phyloP scores from a whole-genome alignment of 2,329 filamentous ascomycete species.

The Daldinia sp. region DNA sequence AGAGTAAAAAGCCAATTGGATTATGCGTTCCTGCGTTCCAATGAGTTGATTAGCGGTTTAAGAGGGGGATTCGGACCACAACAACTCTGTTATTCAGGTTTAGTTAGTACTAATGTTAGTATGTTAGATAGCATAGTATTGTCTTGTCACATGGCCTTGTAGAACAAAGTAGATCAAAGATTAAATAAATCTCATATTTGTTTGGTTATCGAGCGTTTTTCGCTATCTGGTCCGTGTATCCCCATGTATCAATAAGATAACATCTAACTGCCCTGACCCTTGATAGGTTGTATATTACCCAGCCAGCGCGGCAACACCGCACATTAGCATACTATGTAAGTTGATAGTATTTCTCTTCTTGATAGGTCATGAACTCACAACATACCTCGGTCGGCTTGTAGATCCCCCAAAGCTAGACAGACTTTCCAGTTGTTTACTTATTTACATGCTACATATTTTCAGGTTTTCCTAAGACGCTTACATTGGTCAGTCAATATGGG shows the following conservation, averaged over 20 bases:
- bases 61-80: slow-evolving; percentile 2
- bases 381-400: slow-evolving; percentile 24
- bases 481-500: neutral
- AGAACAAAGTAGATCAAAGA: slow-evolving; percentile 8
- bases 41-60: slow-evolving; percentile 23
- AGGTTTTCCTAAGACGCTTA: slow-evolving; percentile 3
- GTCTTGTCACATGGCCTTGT: slow-evolving; percentile 4
- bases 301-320: slow-evolving; percentile 13
- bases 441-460: slow-evolving; percentile 14
- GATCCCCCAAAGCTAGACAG: slow-evolving; percentile 14
- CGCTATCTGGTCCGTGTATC: slow-evolving; percentile 11
- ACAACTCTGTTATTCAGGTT: neutral
- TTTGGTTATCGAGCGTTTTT: slow-evolving; percentile 27
- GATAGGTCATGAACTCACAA: slow-evolving; percentile 26
- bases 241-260: slow-evolving; percentile 16
- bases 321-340: slow-evolving; percentile 10
- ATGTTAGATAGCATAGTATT: neutral
- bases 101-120: too few relatives aligned
- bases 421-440: slow-evolving; percentile 8
- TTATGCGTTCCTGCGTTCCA: slow-evolving; percentile 27
- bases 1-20: slow-evolving; percentile 26
- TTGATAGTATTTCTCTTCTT: slow-evolving; percentile 11
- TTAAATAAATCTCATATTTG: slow-evolving; percentile 17
- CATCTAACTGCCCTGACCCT: slow-evolving; percentile 2
- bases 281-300: slow-evolving; percentile 31